A percentile compares a stretch with the other conserved stretches of the same genome.
Conservation (phyloP, 495 filamentous ascomycete species). For the Xylaria flabelliformis region DNA sequence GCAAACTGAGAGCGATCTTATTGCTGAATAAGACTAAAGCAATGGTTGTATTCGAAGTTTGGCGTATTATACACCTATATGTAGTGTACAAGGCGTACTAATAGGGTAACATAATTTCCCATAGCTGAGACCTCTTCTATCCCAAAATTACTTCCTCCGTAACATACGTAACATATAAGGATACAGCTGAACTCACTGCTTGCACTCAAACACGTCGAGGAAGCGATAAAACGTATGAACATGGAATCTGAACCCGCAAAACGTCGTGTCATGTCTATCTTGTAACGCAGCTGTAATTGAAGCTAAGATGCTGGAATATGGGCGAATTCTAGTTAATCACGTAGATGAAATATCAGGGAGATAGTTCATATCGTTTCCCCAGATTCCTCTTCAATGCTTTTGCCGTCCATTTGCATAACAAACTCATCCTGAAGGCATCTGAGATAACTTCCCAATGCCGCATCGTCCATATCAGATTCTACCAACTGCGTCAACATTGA, state of each 20-base stretch:
- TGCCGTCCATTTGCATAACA: constrained; percentile 67
- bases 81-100: background rate
- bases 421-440: constrained; percentile 79
- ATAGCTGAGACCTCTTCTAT: background rate
- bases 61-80: background rate
- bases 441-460: constrained; percentile 68
- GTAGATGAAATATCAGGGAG: background rate
- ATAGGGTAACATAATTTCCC: background rate
- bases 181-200: no score
- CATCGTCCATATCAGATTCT: constrained; percentile 70
- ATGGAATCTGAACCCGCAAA: background rate
- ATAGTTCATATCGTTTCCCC: background rate
- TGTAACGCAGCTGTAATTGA: background rate
- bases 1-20: background rate
- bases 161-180: background rate
- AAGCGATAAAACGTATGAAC: no score
- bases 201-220: no score
- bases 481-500: constrained; percentile 77
- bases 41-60: background rate
- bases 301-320: background rate
- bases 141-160: background rate
- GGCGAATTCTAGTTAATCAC: background rate
- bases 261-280: background rate
- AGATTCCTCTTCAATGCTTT: background rate
- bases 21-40: background rate